Evolutionary conservation across 306 rosid genomes (phyloP).

Genomic region (Prunus persica): Prunus_persica_NCBIv2 NC_034016.1:4532501-4533000

Average conservation of each 20-base stretch:
- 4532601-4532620: slow-evolving; percentile 29
- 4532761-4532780: neutral
- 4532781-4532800: neutral
- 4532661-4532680: slow-evolving; percentile 14
- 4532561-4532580: slow-evolving; percentile 37
- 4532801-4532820: neutral
- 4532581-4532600: slow-evolving; percentile 19
- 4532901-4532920: slow-evolving; percentile 56
- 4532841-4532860: neutral
- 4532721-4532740: slow-evolving; percentile 45
- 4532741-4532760: slow-evolving; percentile 21
- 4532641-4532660: slow-evolving; percentile 13
- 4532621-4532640: slow-evolving; percentile 11
- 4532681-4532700: slow-evolving; percentile 46
- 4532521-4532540: too few relatives aligned
- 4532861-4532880: neutral
- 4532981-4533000: slow-evolving; percentile 51
- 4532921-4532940: neutral
- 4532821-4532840: neutral
- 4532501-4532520: neutral
- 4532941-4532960: neutral
- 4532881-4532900: slow-evolving; percentile 53
- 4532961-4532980: neutral
- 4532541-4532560: neutral
- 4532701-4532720: slow-evolving; percentile 55